Base-by-base conservation (phyloP, 129 eudicot genomes). In the Mikania micrantha region DNA sequence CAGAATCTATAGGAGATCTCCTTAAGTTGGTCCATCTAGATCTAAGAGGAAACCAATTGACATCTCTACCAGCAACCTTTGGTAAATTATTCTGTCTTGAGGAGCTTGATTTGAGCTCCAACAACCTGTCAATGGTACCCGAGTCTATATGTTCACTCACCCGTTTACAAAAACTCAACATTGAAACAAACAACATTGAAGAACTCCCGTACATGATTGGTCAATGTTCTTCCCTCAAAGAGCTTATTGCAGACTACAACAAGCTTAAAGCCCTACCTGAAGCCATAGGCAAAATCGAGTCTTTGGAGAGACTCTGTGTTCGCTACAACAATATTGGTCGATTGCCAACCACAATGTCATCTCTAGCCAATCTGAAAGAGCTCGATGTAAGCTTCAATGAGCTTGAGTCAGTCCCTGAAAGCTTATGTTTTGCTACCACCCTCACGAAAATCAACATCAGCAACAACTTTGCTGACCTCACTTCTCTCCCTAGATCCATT, bases 321-420 rank as follows among this genome's bases (percentile, higher is more conserved):
- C 88, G 96, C 19, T 88, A 88, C 64, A 91, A 91, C 31, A 91
- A 85, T 69, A 69, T 91, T 19, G 82, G 80, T 32, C 79, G 83
- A 65, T 75, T 91, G 74, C 98, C 96, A 59, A 91, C 96, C 15
- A 88, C 98, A 0, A 85, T 85, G 96, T 77, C 94, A 28, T 79
- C 94, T 7, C 48, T 91, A 29, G 2, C 74, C 15, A 88, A 74
- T 77, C 73, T 91, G 61, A 83, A 53, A 81, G 90, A 91, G 78
- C 96, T 91, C 41, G 77, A 91, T 80, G 74, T 83, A 17, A 91
- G 98, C 73, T 91, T 91, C 83, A 91, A 91, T 42, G 98, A 91
- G 84, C 83, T 88, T 22, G 88, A 85, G 69, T 72, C 85, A 2
- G 79, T 91, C 42, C 96, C 98, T 0, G 96, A 91, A 78, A 91